Conservation (phyloP, 805 yeast genomes). For the Suhomyces faveliae region DNA sequence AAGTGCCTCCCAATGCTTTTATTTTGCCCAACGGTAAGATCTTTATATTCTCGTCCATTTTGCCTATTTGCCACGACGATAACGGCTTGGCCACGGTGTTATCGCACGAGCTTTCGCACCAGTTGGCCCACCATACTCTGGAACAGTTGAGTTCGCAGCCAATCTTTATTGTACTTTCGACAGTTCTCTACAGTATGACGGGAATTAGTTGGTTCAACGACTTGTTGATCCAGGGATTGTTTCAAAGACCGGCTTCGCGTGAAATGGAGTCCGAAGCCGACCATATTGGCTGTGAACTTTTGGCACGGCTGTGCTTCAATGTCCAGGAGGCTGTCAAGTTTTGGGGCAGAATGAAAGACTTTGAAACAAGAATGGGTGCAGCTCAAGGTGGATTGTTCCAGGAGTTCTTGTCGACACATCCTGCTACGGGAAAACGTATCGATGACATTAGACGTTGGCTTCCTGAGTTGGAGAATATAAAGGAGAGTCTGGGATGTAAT, state of each 20-base stretch:
- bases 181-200: slow-evolving; percentile 56
- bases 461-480: slow-evolving; percentile 50
- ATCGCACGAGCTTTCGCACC: slow-evolving; percentile 92
- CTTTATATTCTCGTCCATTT: slow-evolving; percentile 76
- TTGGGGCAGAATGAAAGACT: slow-evolving; percentile 76
- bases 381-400: slow-evolving; percentile 27
- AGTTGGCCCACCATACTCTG: slow-evolving; percentile 85
- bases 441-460: slow-evolving; percentile 67
- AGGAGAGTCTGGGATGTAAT: slow-evolving; percentile 43
- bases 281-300: slow-evolving; percentile 85
- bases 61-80: slow-evolving; percentile 75
- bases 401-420: slow-evolving; percentile 85
- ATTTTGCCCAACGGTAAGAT: slow-evolving; percentile 96
- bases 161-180: slow-evolving; percentile 53
- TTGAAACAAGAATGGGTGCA: slow-evolving; percentile 39
- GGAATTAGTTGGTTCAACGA: slow-evolving; percentile 56
- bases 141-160: slow-evolving; percentile 83
- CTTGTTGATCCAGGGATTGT: slow-evolving; percentile 50
- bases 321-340: slow-evolving; percentile 70
- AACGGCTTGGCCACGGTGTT: slow-evolving; percentile 95
- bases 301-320: slow-evolving; percentile 86
- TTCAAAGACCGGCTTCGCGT: slow-evolving; percentile 83
- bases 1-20: slow-evolving; percentile 91
- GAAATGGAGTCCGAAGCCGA: slow-evolving; percentile 97
- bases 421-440: slow-evolving; percentile 73